These are phyloP conservation scores for Coix lacrymajobi DNA, from an alignment of 176 grass and related monocot species.

Conservation along the genomic window DNA sequence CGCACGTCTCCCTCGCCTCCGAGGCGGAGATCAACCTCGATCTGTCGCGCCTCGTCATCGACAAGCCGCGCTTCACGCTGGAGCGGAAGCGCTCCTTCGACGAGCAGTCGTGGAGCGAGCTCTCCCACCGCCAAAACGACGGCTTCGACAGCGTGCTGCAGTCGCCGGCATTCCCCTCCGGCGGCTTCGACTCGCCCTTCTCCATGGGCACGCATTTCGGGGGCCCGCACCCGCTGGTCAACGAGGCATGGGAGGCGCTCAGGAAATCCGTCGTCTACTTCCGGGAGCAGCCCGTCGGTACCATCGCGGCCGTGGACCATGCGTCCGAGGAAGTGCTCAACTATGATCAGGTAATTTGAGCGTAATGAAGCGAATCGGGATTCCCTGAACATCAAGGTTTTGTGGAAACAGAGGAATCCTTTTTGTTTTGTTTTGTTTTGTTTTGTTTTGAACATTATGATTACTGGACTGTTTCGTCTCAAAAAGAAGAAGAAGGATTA, in stretches of 20 bases:
- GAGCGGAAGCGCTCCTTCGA: constrained; percentile 86
- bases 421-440: not conserved
- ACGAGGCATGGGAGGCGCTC: constrained; percentile 75
- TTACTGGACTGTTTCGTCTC: too few species aligned
- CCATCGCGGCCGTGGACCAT: constrained; percentile 57
- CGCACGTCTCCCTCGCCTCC: constrained; percentile 51
- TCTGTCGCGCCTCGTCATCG: constrained; percentile 42
- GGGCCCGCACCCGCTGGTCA: constrained; percentile 60
- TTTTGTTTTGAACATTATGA: not conserved
- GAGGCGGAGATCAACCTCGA: constrained; percentile 75
- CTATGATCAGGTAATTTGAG: constrained; percentile 91
- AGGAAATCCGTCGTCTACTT: constrained; percentile 72
- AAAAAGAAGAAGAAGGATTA: too few species aligned
- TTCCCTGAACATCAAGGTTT: not conserved
- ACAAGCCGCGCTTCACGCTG: constrained; percentile 48
- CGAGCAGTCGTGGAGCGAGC: constrained; percentile 71
- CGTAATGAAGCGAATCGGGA: not conserved
- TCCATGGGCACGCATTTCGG: constrained; percentile 31
- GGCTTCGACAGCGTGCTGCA: constrained; percentile 58
- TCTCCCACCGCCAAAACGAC: constrained; percentile 39
- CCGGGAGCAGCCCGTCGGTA: constrained; percentile 69
- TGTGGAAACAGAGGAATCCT: not conserved
- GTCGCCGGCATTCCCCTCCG: constrained; percentile 40
- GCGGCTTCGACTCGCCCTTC: constrained; percentile 55
- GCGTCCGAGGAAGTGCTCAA: constrained; percentile 86